Conservation (phyloP, 2,329 filamentous ascomycete species). For the Madurella mycetomatis region DNA sequence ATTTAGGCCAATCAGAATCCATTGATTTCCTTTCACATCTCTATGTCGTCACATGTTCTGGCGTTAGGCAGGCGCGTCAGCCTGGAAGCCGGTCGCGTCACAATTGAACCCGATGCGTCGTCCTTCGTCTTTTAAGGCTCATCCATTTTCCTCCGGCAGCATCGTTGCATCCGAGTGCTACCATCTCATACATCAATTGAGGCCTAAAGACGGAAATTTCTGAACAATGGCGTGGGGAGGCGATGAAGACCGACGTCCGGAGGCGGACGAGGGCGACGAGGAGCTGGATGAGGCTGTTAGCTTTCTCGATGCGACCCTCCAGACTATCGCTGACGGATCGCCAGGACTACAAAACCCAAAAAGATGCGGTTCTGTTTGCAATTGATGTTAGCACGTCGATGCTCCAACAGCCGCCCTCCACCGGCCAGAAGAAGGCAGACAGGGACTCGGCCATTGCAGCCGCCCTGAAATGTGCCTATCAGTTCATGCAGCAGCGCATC, state of each 20-base stretch:
- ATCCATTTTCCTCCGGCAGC: neutral
- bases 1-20: conserved; percentile 7
- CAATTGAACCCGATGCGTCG: neutral
- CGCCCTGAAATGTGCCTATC: conserved; percentile 88
- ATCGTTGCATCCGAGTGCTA: neutral
- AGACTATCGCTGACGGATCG: conserved; percentile 10
- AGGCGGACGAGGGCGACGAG: conserved; percentile 68
- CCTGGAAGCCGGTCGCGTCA: conserved; percentile 12
- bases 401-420: conserved; percentile 62
- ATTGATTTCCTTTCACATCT: conserved; percentile 6
- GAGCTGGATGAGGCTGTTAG: conserved; percentile 37
- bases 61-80: conserved; percentile 27
- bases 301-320: conserved; percentile 10
- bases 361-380: conserved; percentile 96
- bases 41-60: conserved; percentile 21
- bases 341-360: conserved; percentile 83
- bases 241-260: conserved; percentile 47
- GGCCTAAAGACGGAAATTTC: neutral
- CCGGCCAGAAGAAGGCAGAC: conserved; percentile 72
- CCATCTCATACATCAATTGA: neutral
- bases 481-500: conserved; percentile 96
- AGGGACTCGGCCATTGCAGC: conserved; percentile 74
- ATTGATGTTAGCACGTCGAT: conserved; percentile 90
- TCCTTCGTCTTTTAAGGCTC: neutral
- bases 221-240: conserved; percentile 29